These are phyloP conservation scores for Rhodotorula sp. DNA, from an alignment of 1,284 basidiomycete genomes.

Conservation along the genomic window DNA sequence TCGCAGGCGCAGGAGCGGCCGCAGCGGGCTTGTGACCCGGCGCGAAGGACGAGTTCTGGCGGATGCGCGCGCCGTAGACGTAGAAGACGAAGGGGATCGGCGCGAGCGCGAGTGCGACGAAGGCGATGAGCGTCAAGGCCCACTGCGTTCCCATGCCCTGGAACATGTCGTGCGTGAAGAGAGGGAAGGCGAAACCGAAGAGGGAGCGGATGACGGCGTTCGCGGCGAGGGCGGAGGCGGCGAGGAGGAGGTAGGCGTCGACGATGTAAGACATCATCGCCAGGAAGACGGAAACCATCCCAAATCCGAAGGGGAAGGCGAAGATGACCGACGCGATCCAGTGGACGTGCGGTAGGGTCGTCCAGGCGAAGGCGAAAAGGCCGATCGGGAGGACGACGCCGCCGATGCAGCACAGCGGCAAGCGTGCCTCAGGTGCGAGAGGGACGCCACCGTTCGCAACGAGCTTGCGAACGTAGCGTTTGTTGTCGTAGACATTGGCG, in stretches of 20 bases:
- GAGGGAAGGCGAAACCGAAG: slow-evolving; percentile 47
- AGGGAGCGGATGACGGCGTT: slow-evolving; percentile 66
- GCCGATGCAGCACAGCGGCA: slow-evolving; percentile 61
- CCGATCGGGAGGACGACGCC: slow-evolving; percentile 61
- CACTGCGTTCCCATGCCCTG: slow-evolving; percentile 62
- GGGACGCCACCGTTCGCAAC: slow-evolving; percentile 53
- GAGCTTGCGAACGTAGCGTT: slow-evolving; percentile 59
- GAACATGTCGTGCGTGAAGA: slow-evolving; percentile 58
- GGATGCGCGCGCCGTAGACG: slow-evolving; percentile 49
- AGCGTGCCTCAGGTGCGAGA: slow-evolving; percentile 56
- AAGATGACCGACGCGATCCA: not conserved
- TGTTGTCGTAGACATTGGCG: slow-evolving; percentile 59
- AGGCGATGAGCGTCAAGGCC: slow-evolving; percentile 65
- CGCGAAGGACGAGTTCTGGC: slow-evolving; percentile 42
- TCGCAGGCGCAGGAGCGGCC: not conserved
- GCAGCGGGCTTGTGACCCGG: slow-evolving; percentile 27
- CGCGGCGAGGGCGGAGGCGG: slow-evolving; percentile 66
- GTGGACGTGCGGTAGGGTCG: slow-evolving; percentile 13
- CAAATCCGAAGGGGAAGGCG: slow-evolving; percentile 54
- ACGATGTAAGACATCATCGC: slow-evolving; percentile 52
- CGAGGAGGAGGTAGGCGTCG: slow-evolving; percentile 53
- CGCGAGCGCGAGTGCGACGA: slow-evolving; percentile 56
- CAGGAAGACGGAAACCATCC: slow-evolving; percentile 51
- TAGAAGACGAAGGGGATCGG: slow-evolving; percentile 59
- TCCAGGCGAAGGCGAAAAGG: slow-evolving; percentile 57